Base-by-base conservation (phyloP, 2,329 filamentous ascomycete species). In the Bipolaris bicolor region DNA sequence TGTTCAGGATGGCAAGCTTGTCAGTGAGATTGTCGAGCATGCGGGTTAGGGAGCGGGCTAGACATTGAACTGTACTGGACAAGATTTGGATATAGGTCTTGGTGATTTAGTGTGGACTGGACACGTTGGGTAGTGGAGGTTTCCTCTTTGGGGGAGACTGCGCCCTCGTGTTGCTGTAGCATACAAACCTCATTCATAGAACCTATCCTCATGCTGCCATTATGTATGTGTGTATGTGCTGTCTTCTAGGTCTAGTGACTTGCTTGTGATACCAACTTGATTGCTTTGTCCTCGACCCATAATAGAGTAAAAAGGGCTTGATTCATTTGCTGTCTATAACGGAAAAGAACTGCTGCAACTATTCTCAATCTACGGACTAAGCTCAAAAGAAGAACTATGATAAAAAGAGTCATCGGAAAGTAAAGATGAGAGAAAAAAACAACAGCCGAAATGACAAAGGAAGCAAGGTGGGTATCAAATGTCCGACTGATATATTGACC, bases 11-110 rank as follows among this genome's bases (percentile, higher is more conserved):
- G 90, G 91, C 20, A 87, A 90, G 63, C 74, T 98, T 62, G 85
- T 94, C 26, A 97, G 88, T 72, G 94, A 98, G 83, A 98, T 99
- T 76, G 95, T 99, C 16, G 92, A 95, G 70, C 94, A 98, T 79
- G 87, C 90, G 62, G 93, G 94, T 55, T 97, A 71, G 58, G 29
- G 11, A 29, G 16, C 40, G 4, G 5, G 43, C 20, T 26, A 16
- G 34, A 10, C 13, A 15, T 15, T 45, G 41, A n/a, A 20, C 11
- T n/a, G 20, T 10, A 43, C 34, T 39, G 3, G 7, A 26, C 7
- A n/a, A 20, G 13, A 18, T 37, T 52, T 46, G 47, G 24, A 55
- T 55, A 51, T 2, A 15, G 40, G 16, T 15, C 22, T 26, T 51
- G 47, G 9, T 18, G 24, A 33, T 34, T 33, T 31, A 3, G 13